A percentile compares a stretch with the other conserved stretches of the same genome.
phyloP scores from a whole-genome alignment of 208 protist genomes.

The Porcisia deanei region DNA sequence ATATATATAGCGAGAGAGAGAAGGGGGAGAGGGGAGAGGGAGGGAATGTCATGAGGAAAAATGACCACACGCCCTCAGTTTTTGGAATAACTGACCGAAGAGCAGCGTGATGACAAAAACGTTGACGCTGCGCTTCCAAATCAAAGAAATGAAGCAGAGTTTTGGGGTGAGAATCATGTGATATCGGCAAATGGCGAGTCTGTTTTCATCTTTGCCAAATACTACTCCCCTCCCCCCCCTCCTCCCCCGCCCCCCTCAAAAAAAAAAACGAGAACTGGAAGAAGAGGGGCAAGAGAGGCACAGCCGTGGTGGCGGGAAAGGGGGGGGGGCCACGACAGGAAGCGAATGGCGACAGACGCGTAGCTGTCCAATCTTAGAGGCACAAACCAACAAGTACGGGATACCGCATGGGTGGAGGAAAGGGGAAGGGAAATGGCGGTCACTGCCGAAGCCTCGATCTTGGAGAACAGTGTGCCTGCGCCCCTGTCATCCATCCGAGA shows the following conservation, averaged over 20 bases:
- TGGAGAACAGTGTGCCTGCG: background rate
- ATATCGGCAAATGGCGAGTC: background rate
- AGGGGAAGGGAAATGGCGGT: background rate
- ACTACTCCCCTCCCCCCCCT: no score
- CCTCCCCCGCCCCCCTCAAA: background rate
- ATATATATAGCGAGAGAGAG: no score
- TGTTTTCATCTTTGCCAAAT: background rate
- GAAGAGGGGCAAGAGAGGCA: background rate
- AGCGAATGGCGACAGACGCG: background rate
- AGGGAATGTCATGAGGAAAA: background rate
- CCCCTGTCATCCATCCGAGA: background rate
- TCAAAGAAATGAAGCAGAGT: background rate
- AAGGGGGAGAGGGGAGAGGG: no score
- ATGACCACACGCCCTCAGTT: background rate
- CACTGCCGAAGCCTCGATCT: background rate
- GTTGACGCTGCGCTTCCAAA: background rate
- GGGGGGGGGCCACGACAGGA: background rate
- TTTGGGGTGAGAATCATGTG: background rate
- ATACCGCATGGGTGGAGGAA: background rate
- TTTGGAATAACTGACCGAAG: background rate
- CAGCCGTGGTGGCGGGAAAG: background rate
- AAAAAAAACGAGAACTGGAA: background rate
- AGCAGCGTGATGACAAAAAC: background rate
- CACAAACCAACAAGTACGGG: background rate
- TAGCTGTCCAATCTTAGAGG: background rate